Conservation (phyloP, 768 basidiomycete species). For the Tylopilus sp. region DNA sequence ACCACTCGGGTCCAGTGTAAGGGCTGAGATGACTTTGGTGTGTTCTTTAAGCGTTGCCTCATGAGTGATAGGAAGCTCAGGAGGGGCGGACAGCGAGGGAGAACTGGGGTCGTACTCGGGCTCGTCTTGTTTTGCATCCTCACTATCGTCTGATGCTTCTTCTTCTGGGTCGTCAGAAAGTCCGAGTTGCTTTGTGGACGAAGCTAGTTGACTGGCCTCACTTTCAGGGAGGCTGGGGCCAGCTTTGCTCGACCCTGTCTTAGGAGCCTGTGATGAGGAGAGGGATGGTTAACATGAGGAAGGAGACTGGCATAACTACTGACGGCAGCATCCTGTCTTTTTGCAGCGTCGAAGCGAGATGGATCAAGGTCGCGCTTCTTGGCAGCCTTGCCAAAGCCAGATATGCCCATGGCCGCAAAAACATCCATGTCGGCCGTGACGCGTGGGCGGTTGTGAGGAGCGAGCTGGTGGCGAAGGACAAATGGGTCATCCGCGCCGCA, state of each 20-base stretch:
- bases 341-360: slow-evolving; percentile 75
- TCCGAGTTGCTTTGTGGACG: not conserved
- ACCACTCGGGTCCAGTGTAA: slow-evolving; percentile 91
- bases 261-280: slow-evolving; percentile 14
- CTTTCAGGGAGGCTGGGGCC: slow-evolving; percentile 15
- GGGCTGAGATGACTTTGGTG: slow-evolving; percentile 89
- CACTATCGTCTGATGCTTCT: slow-evolving; percentile 25
- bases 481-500: not conserved
- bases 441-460: slow-evolving; percentile 5
- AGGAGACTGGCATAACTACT: slow-evolving; percentile 11
- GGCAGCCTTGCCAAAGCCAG: slow-evolving; percentile 75
- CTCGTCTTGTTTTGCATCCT: slow-evolving; percentile 18
- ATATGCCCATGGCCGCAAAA: slow-evolving; percentile 79
- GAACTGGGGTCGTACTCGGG: slow-evolving; percentile 55
- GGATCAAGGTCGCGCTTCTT: slow-evolving; percentile 69
- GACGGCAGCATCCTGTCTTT: slow-evolving; percentile 44
- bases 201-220: slow-evolving; percentile 19
- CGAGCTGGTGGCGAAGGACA: slow-evolving; percentile 20
- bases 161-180: slow-evolving; percentile 16
- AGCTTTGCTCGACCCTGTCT: slow-evolving; percentile 15
- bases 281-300: slow-evolving; percentile 21
- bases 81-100: slow-evolving; percentile 37
- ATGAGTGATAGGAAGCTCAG: slow-evolving; percentile 82
- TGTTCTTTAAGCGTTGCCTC: slow-evolving; percentile 94
- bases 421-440: slow-evolving; percentile 63